phyloP scores from a whole-genome alignment of 2,329 filamentous ascomycete species.

The Neurospora crassa region DNA sequence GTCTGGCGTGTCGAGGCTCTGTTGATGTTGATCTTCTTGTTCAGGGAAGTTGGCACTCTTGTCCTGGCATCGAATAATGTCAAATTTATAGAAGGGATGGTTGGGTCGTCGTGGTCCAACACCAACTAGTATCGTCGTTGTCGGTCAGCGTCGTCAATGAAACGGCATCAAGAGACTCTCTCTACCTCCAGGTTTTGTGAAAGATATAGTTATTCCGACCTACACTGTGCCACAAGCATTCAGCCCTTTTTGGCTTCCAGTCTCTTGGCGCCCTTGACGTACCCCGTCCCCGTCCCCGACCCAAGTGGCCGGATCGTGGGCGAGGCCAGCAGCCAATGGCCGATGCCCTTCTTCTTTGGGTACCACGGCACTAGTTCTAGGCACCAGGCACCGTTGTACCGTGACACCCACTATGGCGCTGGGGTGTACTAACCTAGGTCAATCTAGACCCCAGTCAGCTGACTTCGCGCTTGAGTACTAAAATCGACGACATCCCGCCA shows the following conservation, averaged over 20 bases:
- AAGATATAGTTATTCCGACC: too few relatives aligned
- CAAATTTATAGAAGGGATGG: not conserved
- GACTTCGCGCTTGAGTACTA: not conserved
- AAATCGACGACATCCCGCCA: not conserved
- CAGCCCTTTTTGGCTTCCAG: too few relatives aligned
- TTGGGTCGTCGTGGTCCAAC: not conserved
- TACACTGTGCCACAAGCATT: not conserved
- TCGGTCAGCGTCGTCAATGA: not conserved
- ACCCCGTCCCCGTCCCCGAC: not conserved
- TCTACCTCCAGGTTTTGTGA: too few relatives aligned
- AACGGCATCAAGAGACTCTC: not conserved
- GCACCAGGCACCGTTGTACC: not conserved
- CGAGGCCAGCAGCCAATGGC: not conserved
- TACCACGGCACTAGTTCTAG: not conserved
- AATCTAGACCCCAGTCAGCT: not conserved
- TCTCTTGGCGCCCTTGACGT: too few relatives aligned
- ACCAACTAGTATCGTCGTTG: not conserved
- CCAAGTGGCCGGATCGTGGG: not conserved
- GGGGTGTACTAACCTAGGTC: not conserved
- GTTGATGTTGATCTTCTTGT: not conserved
- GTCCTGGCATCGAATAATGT: not conserved
- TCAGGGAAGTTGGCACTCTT: not conserved
- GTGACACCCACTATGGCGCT: not conserved
- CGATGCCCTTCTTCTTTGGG: not conserved
- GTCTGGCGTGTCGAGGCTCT: not conserved